phyloP scores from a whole-genome alignment of 2,329 filamentous ascomycete species.

The Xylariaceae sp. region DNA sequence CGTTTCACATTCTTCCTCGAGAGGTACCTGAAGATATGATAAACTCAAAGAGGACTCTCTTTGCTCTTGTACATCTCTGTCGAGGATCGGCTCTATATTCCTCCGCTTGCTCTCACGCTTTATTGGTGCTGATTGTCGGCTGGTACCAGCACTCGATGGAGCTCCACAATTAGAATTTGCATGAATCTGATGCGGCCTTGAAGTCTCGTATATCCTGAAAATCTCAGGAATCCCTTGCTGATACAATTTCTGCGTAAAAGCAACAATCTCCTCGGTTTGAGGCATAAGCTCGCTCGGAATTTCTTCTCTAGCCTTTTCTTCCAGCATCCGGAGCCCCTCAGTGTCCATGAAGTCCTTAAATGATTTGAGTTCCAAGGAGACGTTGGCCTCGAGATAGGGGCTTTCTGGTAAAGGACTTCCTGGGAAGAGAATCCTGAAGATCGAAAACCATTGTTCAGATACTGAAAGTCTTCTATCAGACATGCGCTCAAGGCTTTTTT shows the following conservation, averaged over 20 bases:
- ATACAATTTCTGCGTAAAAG: background rate
- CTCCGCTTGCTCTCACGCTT: too few species aligned
- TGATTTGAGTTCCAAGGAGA: background rate
- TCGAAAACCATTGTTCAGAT: slow-evolving; percentile 17
- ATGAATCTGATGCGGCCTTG: too few species aligned
- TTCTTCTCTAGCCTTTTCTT: slow-evolving; percentile 2
- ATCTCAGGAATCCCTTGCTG: slow-evolving; percentile 3
- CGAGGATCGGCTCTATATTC: too few species aligned
- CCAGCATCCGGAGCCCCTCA: slow-evolving; percentile 3
- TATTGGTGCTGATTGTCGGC: too few species aligned
- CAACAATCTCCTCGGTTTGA: slow-evolving; percentile 2
- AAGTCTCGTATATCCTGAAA: slow-evolving; percentile 1
- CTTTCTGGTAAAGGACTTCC: slow-evolving; percentile 1
- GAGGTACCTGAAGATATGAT: too few species aligned
- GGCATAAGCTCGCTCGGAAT: slow-evolving; percentile 3
- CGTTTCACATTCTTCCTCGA: too few species aligned
- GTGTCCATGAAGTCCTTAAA: slow-evolving; percentile 5
- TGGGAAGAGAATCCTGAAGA: slow-evolving; percentile 18
- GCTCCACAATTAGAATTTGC: too few species aligned
- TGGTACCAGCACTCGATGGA: too few species aligned
- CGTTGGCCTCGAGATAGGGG: slow-evolving; percentile 1
- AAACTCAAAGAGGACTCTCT: too few species aligned
- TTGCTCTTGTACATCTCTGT: too few species aligned
- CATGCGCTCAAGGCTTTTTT: slow-evolving; percentile 12
- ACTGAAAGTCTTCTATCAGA: slow-evolving; percentile 14